Evolutionary conservation across 768 basidiomycete genomes (phyloP), one percentile per base, ranked within the genome.

Genomic region (Calocera viscosa): DNA sequence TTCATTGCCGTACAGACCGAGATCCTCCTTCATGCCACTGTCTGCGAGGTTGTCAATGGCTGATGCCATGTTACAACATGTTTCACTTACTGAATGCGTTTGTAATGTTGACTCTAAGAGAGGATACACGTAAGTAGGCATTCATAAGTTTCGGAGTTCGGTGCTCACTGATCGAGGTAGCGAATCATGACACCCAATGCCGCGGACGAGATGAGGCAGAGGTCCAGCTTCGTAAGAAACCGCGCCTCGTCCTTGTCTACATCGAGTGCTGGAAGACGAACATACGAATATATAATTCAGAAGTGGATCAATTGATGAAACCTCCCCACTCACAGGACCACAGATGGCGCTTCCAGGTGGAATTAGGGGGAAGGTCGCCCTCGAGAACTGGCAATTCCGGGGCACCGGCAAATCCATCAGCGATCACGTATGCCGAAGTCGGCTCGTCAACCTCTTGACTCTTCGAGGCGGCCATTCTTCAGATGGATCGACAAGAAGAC

Each of bases 1-100:
- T 60, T 89, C 79, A 41, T 81, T 84, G 40, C 86, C 86, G 47
- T 78, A 73, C 85, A 88, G 86, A 66, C 80, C 70, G 39, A 89
- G 78, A 24, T 87, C 87, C 74, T 89, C 85, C 68, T 81, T 84
- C 87, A 90, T 88, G 5, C 88, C 88, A 2, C 86, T 87, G n/a
- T 88, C 85, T 87, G 89, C 12, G 88, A 87, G 74, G 88, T 89
- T 70, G 80, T 79, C 33, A 89, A 22, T 3, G 43, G 7, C 19
- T 17, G 43, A 60, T 32, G 26, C 11, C 5, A 47, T 47, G 24
- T 22, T 41, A 2, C 28, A 28, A 32, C 35, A 41, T 12, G 19
- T 30, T 1, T 22, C 34, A 65, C 71, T 68, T 64, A 72, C 69
- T 72, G 69, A 72, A 72, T 17, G 72, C 72, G 66, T 72, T 72